Evolutionary conservation across 2,329 filamentous ascomycete species (phyloP).

Genomic region (Cladosporium cucumerinum): DNA sequence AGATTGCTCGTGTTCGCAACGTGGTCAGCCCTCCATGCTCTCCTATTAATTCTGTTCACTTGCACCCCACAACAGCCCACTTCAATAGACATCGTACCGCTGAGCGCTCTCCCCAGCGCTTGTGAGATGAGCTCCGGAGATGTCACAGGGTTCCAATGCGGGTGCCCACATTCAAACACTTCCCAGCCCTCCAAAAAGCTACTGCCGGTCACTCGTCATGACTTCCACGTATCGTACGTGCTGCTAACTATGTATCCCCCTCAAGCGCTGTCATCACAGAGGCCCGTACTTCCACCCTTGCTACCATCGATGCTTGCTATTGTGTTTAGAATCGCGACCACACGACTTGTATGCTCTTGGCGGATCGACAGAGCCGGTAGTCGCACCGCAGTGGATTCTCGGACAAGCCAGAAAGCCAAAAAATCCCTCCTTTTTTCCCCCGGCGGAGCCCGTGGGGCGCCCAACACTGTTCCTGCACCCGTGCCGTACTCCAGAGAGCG

Average conservation of each 20-base stretch:
- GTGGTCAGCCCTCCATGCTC: neutral
- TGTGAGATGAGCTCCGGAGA: neutral
- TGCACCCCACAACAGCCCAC: neutral
- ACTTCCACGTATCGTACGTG: neutral
- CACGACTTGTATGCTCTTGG: conserved; percentile 10
- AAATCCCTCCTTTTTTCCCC: conserved; percentile 12
- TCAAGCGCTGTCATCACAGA: conserved; percentile 2
- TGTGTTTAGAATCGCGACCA: neutral
- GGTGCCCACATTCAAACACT: conserved; percentile 16
- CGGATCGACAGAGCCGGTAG: conserved; percentile 12
- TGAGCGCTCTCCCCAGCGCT: neutral
- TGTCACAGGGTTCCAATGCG: conserved; percentile 7
- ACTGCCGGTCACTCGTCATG: conserved; percentile 12
- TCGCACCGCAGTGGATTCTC: conserved; percentile 15
- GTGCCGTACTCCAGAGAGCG: conserved; percentile 14
- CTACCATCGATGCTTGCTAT: conserved; percentile 5
- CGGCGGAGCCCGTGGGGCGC: conserved; percentile 15
- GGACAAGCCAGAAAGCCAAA: conserved; percentile 6
- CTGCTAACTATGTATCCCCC: conserved; percentile 5
- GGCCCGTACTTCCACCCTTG: conserved; percentile 1
- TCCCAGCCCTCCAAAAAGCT: conserved; percentile 8
- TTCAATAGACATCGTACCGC: neutral
- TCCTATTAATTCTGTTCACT: neutral
- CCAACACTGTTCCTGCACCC: conserved; percentile 12
- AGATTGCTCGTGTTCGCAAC: conserved; percentile 3